Evolutionary conservation across 2,329 filamentous ascomycete species (phyloP), one percentile per base, ranked within the genome.

Genomic region (Paraconiothyrium brasiliense): DNA sequence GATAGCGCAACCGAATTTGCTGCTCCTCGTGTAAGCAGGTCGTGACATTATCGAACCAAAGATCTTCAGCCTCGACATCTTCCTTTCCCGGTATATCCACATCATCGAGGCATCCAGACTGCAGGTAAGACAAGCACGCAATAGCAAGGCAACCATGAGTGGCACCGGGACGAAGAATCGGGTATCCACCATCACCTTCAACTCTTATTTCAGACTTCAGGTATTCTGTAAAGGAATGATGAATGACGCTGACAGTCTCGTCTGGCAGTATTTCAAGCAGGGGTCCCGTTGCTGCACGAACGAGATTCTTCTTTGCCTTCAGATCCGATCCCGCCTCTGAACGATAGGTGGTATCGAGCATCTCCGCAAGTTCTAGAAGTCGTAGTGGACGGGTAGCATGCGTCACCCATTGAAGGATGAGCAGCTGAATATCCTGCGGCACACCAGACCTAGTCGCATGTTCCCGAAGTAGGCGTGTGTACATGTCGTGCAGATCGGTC

Each of bases 171-270:
- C 52, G 27, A 22, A 69, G 54, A 13, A 68, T 37, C 0, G 63
- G 62, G 49, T 62, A 66, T 22, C 16, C 32, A 14, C 48, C 50
- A 35, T 43, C 30, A 5, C 59, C 56, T 4, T 22, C 43, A 11
- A 78, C 20, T 48, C 64, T 37, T 5, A 61, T 62, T 9, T 34
- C 30, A 13, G 59, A 59, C 46, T 60, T 65, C 4, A 84, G 64
- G 60, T 81, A 84, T 57, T 84, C 82, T 2, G 82, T 84, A 44
- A 84, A 79, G 0, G 82, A 84, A 56, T 84, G 82, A 62, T 84
- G 82, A 7, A 84, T 79, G 6, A 84, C 76, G 20, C 76, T 76
- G 10, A 84, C 61, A 0, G 78, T 81, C 56, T 82, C 78, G 52
- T 84, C 81, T 20, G 81, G 79, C 2, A 81, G 68, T 22, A 83